Evolutionary conservation across 2,329 filamentous ascomycete species (phyloP), one percentile per base, ranked within the genome.

Genomic region (Epichloe glyceriae): DNA sequence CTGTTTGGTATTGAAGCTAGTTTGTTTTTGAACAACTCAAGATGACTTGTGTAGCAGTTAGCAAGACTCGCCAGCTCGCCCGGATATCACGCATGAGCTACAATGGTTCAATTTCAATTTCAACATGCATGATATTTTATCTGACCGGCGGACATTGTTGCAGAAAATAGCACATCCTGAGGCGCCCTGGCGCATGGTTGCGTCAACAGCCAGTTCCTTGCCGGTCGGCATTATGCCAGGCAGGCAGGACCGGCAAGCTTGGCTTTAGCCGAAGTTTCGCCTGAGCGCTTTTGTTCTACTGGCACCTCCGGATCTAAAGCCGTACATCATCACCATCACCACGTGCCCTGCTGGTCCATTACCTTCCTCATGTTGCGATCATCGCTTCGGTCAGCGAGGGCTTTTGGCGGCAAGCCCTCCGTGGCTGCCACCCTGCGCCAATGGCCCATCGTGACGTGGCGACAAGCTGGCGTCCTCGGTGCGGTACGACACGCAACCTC

Each of bases 281-380:
- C 62, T 66, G 66, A 67, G 67, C 66, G 63, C 66, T 69, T 70
- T 69, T 70, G 67, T 65, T 57, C 57, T 59, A 53, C 57, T 60
- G 50, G 55, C 62, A 63, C 58, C 56, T 52, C 53, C 37, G 30
- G 43, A 47, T 52, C 48, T 48, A 35, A 50, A 48, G 50, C 49
- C 40, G 45, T 46, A 33, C 44, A 53, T 61, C 61, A 57, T 60
- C 58, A 62, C 60, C 61, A 65, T 60, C 56, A 54, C 58, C 57
- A 62, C 58, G 57, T 56, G 60, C 61, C 63, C 53, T 60, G 64
- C 62, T 64, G 65, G 70, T 67, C 67, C 69, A 68, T 66, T 64
- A 67, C 73, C 71, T 72, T 70, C 71, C 73, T 73, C 73, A 84
- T 84, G 80, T 76, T 84, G 77, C 80, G 80, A 73, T 79, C 78